These are phyloP conservation scores for Phytophthora nicotianae DNA, from an alignment of 352 stramenopile species.

Conservation along the genomic window DNA sequence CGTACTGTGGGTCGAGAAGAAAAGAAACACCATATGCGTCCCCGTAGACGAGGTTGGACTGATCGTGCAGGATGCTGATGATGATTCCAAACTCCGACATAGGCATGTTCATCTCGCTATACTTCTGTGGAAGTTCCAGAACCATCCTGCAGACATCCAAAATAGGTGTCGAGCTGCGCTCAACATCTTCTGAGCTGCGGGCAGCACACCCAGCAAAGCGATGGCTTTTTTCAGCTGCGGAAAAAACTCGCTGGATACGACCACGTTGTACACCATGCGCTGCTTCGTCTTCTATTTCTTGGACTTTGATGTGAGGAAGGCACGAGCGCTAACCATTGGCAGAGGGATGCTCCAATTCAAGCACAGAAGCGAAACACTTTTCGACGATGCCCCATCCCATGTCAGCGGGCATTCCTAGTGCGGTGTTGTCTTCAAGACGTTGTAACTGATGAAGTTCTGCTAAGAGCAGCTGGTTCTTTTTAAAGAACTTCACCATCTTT, in stretches of 20 bases:
- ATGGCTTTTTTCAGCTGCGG: no score
- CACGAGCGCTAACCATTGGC: background rate
- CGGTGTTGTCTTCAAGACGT: background rate
- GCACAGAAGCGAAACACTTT: background rate
- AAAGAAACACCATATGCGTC: background rate
- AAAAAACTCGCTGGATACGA: background rate
- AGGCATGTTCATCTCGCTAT: no score
- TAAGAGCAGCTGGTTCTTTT: slow-evolving; percentile 11
- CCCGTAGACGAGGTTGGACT: no score
- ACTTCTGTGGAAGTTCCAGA: no score
- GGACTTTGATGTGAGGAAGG: background rate
- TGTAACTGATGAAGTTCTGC: background rate
- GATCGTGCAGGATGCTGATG: no score
- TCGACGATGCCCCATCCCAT: background rate
- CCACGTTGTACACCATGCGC: background rate
- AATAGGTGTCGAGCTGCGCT: background rate
- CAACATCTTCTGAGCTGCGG: background rate
- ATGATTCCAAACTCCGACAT: no score
- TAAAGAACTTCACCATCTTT: slow-evolving; percentile 9
- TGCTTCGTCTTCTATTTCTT: background rate
- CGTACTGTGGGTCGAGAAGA: no score
- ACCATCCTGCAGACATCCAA: no score
- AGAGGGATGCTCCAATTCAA: background rate
- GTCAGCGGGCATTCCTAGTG: background rate
- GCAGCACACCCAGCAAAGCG: no score